Conservation (phyloP, 2,329 filamentous ascomycete genomes). For the Zymoseptoria passerinii region DNA sequence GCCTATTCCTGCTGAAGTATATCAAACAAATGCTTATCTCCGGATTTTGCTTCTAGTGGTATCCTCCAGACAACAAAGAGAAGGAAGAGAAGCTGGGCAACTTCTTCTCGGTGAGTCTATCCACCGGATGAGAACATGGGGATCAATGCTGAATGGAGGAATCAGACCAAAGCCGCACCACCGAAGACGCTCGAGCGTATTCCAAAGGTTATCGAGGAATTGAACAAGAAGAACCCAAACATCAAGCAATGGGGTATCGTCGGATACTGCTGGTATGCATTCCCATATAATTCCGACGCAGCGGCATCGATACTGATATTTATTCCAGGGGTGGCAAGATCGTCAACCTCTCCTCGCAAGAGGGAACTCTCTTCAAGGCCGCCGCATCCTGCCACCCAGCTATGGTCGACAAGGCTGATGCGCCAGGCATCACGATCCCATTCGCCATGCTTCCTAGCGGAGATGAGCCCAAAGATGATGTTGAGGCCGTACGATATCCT, state of each 20-base stretch:
- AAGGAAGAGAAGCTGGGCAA: constrained; percentile 52
- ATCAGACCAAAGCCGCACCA: constrained; percentile 44
- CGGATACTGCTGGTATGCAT: constrained; percentile 54
- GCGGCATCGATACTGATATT: not conserved
- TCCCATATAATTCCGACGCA: constrained; percentile 21
- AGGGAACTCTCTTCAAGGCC: constrained; percentile 49
- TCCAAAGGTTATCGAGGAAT: constrained; percentile 47
- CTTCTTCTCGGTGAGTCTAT: constrained; percentile 41
- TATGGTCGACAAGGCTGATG: constrained; percentile 53
- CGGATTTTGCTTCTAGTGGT: constrained; percentile 6
- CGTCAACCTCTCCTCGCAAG: constrained; percentile 44
- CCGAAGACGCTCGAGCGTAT: constrained; percentile 49
- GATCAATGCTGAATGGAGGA: constrained; percentile 1
- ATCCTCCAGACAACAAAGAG: constrained; percentile 47
- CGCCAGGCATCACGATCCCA: constrained; percentile 47
- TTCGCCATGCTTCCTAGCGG: constrained; percentile 49
- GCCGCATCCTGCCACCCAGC: constrained; percentile 51
- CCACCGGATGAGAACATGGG: not conserved
- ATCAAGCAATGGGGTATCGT: constrained; percentile 52
- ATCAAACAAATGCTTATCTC: too few species aligned
- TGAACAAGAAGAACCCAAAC: constrained; percentile 39
- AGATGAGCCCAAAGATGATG: constrained; percentile 48
- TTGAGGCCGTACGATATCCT: constrained; percentile 24
- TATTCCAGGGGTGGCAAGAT: constrained; percentile 38
- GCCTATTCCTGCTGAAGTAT: not conserved